Conservation (phyloP, 148 eudicot genomes). For the Limonium bicolor region DNA sequence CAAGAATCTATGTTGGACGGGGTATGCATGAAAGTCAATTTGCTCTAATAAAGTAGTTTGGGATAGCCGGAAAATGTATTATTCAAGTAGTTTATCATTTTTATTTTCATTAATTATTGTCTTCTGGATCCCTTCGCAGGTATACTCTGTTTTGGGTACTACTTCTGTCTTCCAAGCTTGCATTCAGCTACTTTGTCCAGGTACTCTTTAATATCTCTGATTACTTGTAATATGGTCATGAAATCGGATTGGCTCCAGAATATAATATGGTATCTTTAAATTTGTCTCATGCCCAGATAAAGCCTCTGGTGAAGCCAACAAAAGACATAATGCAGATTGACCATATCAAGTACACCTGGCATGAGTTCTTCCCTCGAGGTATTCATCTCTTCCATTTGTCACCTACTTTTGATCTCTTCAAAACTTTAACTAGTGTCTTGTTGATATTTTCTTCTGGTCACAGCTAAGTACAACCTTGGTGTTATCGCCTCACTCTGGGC, state of each 20-base stretch:
- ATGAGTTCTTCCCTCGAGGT: conserved; percentile 66
- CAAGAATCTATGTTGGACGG: conserved; percentile 84
- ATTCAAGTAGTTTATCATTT: neutral
- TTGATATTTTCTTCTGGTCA: conserved; percentile 9
- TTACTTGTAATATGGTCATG: neutral
- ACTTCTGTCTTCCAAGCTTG: conserved; percentile 62
- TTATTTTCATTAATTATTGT: conserved; percentile 1
- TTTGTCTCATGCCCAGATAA: conserved; percentile 25
- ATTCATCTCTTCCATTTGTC: neutral
- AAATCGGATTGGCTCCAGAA: neutral
- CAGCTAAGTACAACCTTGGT: conserved; percentile 52
- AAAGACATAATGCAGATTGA: conserved; percentile 35
- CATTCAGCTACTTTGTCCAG: conserved; percentile 73
- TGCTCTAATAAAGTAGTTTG: conserved; percentile 76
- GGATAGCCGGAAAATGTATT: neutral
- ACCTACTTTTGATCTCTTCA: neutral
- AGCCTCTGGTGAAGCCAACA: conserved; percentile 56
- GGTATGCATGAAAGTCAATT: conserved; percentile 99
- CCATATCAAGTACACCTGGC: conserved; percentile 28
- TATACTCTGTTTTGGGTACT: conserved; percentile 79
- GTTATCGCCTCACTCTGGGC: conserved; percentile 67
- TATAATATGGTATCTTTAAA: neutral
- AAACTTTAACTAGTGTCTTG: neutral
- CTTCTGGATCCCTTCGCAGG: conserved; percentile 20
- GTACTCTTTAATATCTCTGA: conserved; percentile 16